Base-by-base conservation (phyloP, 257 asterid genomes). In the Avicennia marina region DNA sequence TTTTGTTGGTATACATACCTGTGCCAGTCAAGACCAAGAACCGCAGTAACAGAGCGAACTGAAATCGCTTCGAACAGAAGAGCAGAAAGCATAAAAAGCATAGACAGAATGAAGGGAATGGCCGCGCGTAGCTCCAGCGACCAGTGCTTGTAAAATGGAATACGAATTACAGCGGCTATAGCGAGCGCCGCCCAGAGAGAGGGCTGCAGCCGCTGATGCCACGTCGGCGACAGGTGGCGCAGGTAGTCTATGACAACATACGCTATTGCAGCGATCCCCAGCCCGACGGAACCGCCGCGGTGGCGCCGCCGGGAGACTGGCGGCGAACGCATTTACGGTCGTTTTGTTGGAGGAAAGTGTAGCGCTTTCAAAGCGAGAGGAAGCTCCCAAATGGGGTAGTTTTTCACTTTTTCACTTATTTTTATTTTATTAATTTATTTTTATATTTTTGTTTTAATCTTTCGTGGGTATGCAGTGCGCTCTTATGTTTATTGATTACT, bases 21-120 rank as follows among this genome's bases (percentile, higher is more conserved):
- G 89, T 93, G 88, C 97, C 96, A 93, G 51, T 89, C 93, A 12
- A 85, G 87, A 56, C 98, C 98, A 22, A 86, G 95, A 49, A 93
- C 98, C 29, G 96, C 97, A 10, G 98, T 88, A 53, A 86, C 94
- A 26, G 94, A 93, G 75, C 98, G 95, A 59, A 93, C 98, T 21
- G 94, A 93, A 55, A 93, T 75, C 47, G 73, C 74, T 64, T 93
- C 98, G 38, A 84, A 64, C 12, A 93, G 84, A n/a, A 93, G 72
- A 65, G 97, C 90, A n/a, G 82, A 78, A 12, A 83, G 82, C 87
- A 93, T 68, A 56, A 93, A 89, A 3, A 89, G 0, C 55, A 93
- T 58, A 16, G 98, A 79, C 2, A 84, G 78, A 18, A 89, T 45
- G 68, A 89, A 93, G 6, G 98, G 96, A 10, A 89, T 58, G 60